Base-by-base conservation (phyloP, 164 flowering plant genomes). In the Stephania japonica region DNA sequence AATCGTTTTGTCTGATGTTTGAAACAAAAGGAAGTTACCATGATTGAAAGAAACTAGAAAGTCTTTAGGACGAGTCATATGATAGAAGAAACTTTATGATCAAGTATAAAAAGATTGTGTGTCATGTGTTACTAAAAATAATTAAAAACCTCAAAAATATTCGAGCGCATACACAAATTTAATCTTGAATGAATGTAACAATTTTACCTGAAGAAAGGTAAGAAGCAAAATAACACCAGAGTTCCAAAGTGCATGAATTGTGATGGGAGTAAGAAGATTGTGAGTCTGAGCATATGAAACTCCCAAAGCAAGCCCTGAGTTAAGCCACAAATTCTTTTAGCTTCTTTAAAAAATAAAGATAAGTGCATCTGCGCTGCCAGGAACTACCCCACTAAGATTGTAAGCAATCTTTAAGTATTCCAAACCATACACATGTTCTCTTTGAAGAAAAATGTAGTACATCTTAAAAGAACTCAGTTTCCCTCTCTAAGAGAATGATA, bases 251-350 rank as follows among this genome's bases (percentile, higher is more conserved):
- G 97, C 90, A 76, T 95, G 99, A 16, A 95, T 89, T 5, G 87
- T 87, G 80, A 95, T 91, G 16, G 97, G 92, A 5, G 99, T 90
- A 24, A 91, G 75, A 76, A 95, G 93, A 81, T 95, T 95, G 70
- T 91, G 94, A 64, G 99, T 95, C 70, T 95, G 97, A 77, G 99
- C 96, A 78, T 95, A 95, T 42, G 98, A 89, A 42, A 93, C 77
- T 69, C 99, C 98, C 87, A 95, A 77, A n/a, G 85, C 93, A 70
- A 78, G 70, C 56, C 99, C 98, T 95, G 75, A 63, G 79, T 11
- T 11, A 25, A 44, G 72, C 63, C 24, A 49, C 4, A 8, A 73
- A 66, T 5, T 75, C 49, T 23, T 32, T 42, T 64, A 42, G 42
- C 13, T 74, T 70, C 27, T 38, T 47, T 16, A 42, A 62, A 71